Evolutionary conservation across 164 flowering plant genomes (phyloP), one percentile per base, ranked within the genome.

Genomic region (Buxus sempervirens): DNA sequence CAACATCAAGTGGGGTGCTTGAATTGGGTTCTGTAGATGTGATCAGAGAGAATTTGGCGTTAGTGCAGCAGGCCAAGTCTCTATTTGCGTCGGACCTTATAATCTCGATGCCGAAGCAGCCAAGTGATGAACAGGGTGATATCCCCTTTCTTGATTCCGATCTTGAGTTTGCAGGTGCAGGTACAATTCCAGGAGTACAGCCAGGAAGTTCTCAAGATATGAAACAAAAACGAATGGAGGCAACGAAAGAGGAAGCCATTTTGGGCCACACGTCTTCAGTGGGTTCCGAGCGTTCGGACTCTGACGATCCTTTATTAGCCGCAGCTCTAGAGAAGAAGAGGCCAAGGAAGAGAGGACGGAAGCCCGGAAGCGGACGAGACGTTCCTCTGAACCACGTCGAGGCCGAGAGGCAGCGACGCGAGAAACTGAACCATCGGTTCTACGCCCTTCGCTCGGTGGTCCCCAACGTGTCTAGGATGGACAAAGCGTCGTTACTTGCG

Each of bases 391-490:
- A 85, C 82, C 97, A 88, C 68, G 96, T 89, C 62, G 97, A 88
- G 77, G 97, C 97, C 9, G 97, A 91, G 82, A 60, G 97, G 62
- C 93, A 85, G 75, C 73, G 97, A 54, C 77, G 97, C n/a, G 96
- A 90, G 85, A 91, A 86, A 80, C 87, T 91, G 24, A 90, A 91
- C 85, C 84, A 79, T 78, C 76, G 90, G 36, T 91, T 91, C 83
- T 91, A 88, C 76, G 94, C 94, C 0, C 83, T 91, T 3, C 86
- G 97, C 0, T 76, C 90, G 0, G 97, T 86, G 36, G 96, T 91
- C n/a, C 96, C 96, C 0, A 84, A 88, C 74, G 96, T 91, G 53
- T 90, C 96, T 9, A 72, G 87, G 58, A 90, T 91, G 97, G 96
- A 91, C 85, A 91, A 90, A 66, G 97, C 96, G 0, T 90, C 96